Evolutionary conservation across 768 basidiomycete species (phyloP).

Genomic region (Lentinula sp.): DNA sequence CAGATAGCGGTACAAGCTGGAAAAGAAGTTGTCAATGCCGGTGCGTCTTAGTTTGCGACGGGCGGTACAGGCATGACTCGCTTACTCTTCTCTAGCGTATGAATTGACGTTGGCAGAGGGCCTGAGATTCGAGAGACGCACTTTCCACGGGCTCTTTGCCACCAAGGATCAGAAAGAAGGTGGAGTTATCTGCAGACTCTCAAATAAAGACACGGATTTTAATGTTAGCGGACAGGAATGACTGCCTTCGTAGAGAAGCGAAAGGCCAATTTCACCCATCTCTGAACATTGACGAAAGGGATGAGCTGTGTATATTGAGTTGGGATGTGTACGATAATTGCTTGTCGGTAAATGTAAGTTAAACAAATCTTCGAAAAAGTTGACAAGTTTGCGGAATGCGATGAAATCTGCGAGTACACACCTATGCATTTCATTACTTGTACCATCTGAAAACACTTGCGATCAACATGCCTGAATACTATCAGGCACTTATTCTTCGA

Average conservation of each 20-base stretch:
- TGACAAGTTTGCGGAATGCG: neutral
- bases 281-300: slow-evolving; percentile 16
- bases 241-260: slow-evolving; percentile 91
- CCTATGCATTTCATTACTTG: neutral
- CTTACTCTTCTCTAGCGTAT: slow-evolving; percentile 44
- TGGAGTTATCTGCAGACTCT: slow-evolving; percentile 24
- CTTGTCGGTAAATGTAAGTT: neutral
- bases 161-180: slow-evolving; percentile 96
- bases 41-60: slow-evolving; percentile 27
- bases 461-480: slow-evolving; percentile 26
- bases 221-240: slow-evolving; percentile 63
- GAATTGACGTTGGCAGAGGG: slow-evolving; percentile 82
- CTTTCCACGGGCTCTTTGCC: slow-evolving; percentile 91
- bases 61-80: no score
- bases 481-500: slow-evolving; percentile 22
- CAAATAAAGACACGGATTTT: neutral
- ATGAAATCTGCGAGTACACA: neutral
- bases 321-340: neutral
- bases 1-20: slow-evolving; percentile 77
- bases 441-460: slow-evolving; percentile 12
- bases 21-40: slow-evolving; percentile 92
- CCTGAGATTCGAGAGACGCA: slow-evolving; percentile 76
- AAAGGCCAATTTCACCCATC: slow-evolving; percentile 75
- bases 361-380: neutral
- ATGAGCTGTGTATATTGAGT: neutral